phyloP scores from a whole-genome alignment of 768 basidiomycete genomes.

The Vararia minispora region DNA sequence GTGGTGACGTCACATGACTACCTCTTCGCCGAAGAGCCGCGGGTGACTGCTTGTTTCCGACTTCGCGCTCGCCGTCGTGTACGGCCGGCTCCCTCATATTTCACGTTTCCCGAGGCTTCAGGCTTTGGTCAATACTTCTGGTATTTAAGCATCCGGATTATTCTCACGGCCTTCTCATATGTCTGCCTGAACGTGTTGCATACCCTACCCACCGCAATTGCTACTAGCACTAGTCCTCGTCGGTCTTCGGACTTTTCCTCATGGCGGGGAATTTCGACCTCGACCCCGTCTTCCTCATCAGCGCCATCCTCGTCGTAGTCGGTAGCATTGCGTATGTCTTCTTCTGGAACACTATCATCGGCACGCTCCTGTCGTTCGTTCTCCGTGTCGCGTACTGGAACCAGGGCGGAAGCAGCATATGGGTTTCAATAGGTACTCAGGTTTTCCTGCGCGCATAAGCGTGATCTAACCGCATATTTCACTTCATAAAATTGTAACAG shows the following conservation, averaged over 20 bases:
- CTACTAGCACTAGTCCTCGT: not conserved
- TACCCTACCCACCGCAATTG: not conserved
- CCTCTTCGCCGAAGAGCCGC: no score
- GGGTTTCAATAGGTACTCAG: conserved; percentile 68
- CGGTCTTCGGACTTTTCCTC: not conserved
- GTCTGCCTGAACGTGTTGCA: no score
- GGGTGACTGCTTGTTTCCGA: no score
- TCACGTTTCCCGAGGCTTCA: no score
- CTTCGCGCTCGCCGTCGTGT: no score
- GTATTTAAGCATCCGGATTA: no score
- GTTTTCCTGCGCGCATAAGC: not conserved
- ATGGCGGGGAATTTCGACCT: no score
- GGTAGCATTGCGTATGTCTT: conserved; percentile 68
- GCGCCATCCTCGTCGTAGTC: conserved; percentile 45
- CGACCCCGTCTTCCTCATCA: conserved; percentile 46
- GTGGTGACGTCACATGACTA: no score
- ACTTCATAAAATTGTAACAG: conserved; percentile 26
- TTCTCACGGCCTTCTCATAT: no score
- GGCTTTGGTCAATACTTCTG: no score
- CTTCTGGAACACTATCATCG: conserved; percentile 85
- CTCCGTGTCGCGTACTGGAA: conserved; percentile 76
- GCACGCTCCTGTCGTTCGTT: conserved; percentile 47
- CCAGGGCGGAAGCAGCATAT: conserved; percentile 60
- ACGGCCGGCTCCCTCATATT: no score
- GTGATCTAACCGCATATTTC: not conserved